Conservation (phyloP, 352 stramenopile species). For the Phytophthora sojae region DNA sequence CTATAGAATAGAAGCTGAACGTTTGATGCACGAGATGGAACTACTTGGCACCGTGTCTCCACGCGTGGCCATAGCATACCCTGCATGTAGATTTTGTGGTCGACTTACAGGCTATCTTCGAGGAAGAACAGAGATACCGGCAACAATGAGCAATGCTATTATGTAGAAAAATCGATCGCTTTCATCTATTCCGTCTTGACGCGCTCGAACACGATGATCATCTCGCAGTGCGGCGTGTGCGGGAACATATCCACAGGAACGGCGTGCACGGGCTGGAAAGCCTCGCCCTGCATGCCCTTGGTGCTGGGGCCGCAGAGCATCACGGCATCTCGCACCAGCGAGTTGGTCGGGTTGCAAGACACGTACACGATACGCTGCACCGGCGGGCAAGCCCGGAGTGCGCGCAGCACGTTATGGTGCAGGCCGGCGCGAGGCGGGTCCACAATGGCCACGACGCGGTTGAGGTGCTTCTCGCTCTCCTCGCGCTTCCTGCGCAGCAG, state of each 20-base stretch:
- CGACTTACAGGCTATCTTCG: too few relatives aligned
- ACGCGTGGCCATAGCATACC: too few relatives aligned
- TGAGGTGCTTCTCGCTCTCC: conserved; percentile 61
- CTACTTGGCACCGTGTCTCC: not conserved
- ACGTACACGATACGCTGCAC: conserved; percentile 97
- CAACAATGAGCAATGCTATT: conserved; percentile 12
- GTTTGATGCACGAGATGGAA: not conserved
- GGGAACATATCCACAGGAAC: conserved; percentile 99
- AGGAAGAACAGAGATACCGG: too few relatives aligned
- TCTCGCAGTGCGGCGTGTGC: conserved; percentile 97
- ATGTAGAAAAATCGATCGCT: conserved; percentile 6
- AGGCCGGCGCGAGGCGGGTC: conserved; percentile 97
- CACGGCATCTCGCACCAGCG: conserved; percentile 89
- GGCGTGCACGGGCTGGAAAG: conserved; percentile 93
- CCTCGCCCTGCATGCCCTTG: conserved; percentile 91
- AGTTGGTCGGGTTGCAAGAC: conserved; percentile 98
- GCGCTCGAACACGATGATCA: conserved; percentile 98
- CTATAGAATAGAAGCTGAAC: conserved; percentile 32
- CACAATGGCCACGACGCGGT: conserved; percentile 95
- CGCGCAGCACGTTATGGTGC: conserved; percentile 91
- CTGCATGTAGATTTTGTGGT: too few relatives aligned
- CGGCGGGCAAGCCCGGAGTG: conserved; percentile 79
- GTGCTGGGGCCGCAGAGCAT: conserved; percentile 94
- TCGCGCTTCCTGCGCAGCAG: conserved; percentile 71
- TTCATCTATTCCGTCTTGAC: conserved; percentile 43